Conservation (phyloP, 345 rosid genomes). For the Abelmoschus esculentus region DNA sequence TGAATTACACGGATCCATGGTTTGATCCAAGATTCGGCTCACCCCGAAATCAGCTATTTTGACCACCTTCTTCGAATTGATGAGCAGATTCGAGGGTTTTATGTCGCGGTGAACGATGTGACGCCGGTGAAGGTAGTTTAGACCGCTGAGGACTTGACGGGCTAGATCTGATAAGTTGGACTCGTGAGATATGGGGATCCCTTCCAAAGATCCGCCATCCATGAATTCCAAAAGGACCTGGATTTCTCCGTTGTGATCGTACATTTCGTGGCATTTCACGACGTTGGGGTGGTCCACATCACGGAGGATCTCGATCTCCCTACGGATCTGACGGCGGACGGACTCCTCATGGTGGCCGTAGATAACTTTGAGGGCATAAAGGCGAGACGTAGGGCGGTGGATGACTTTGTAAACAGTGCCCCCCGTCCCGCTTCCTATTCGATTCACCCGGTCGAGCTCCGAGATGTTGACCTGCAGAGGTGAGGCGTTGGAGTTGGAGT, state of each 20-base stretch:
- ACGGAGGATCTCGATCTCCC: constrained; percentile 87
- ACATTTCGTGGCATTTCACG: constrained; percentile 87
- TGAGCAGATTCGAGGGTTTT: constrained; percentile 78
- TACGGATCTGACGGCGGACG: constrained; percentile 75
- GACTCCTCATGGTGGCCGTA: constrained; percentile 81
- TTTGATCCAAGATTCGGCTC: constrained; percentile 67
- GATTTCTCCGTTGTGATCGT: constrained; percentile 80
- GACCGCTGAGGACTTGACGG: constrained; percentile 63
- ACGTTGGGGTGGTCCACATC: constrained; percentile 78
- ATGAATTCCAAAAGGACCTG: constrained; percentile 80
- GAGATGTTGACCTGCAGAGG: constrained; percentile 26
- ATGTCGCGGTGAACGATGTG: constrained; percentile 87
- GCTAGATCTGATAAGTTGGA: constrained; percentile 49
- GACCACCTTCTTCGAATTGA: constrained; percentile 51
- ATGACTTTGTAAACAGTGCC: constrained; percentile 86
- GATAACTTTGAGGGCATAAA: constrained; percentile 81
- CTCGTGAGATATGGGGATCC: constrained; percentile 50
- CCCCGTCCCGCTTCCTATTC: constrained; percentile 84
- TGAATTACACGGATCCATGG: constrained; percentile 92
- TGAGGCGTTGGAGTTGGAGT: neutral
- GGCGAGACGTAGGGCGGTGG: constrained; percentile 48
- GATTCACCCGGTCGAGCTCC: constrained; percentile 52
- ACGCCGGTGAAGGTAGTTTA: constrained; percentile 70
- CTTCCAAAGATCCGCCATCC: constrained; percentile 86
- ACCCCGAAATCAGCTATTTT: constrained; percentile 97